Conservation (phyloP, 306 rosid species). For the Cicer bijugum region DNA sequence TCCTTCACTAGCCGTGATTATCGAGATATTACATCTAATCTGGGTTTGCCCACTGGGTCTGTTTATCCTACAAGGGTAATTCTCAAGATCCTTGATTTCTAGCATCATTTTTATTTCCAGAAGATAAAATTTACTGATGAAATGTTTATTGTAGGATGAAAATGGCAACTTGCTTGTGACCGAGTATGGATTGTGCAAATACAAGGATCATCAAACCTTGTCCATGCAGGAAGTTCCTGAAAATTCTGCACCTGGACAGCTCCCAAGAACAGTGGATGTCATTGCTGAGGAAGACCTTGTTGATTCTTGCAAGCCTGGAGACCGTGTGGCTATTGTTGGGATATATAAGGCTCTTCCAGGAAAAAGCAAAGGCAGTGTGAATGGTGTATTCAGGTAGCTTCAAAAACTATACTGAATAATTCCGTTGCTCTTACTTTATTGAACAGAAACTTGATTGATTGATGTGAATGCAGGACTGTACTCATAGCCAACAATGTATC, state of each 20-base stretch:
- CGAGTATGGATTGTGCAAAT: slow-evolving; percentile 91
- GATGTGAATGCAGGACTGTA: slow-evolving; percentile 71
- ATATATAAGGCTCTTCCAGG: slow-evolving; percentile 93
- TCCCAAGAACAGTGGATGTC: slow-evolving; percentile 91
- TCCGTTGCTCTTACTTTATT: slow-evolving; percentile 23
- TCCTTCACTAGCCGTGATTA: slow-evolving; percentile 79
- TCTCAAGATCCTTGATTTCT: slow-evolving; percentile 44
- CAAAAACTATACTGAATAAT: slow-evolving; percentile 16
- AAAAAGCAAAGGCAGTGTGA: slow-evolving; percentile 83
- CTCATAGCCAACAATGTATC: slow-evolving; percentile 89
- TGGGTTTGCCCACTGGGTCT: slow-evolving; percentile 94
- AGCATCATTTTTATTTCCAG: slow-evolving; percentile 27
- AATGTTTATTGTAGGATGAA: slow-evolving; percentile 65
- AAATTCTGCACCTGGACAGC: slow-evolving; percentile 99
- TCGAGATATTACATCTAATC: slow-evolving; percentile 90
- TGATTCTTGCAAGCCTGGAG: slow-evolving; percentile 99
- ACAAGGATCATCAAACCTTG: slow-evolving; percentile 92
- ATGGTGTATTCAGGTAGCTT: slow-evolving; percentile 94
- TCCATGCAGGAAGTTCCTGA: slow-evolving; percentile 99
- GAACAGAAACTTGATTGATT: slow-evolving; percentile 40
- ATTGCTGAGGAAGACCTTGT: slow-evolving; percentile 92
- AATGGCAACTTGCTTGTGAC: slow-evolving; percentile 93
- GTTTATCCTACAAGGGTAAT: slow-evolving; percentile 99
- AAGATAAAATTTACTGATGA: slow-evolving; percentile 17
- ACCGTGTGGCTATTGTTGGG: slow-evolving; percentile 92